Evolutionary conservation across 768 basidiomycete species (phyloP), one percentile per base, ranked within the genome.

Genomic region (Psilocybe azurescens): DNA sequence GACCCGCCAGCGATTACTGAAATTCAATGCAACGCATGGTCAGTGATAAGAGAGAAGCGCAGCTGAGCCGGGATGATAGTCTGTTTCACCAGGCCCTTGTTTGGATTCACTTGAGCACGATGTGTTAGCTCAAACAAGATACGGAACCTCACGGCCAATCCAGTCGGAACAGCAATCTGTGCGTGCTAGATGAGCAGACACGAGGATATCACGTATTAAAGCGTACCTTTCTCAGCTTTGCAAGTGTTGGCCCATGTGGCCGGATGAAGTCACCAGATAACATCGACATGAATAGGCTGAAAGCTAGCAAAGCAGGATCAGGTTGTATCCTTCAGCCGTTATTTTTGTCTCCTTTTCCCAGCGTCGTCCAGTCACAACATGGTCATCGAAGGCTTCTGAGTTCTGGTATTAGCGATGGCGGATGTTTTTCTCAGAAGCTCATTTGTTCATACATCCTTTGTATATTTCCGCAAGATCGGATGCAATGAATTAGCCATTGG

Each of bases 11-110:
- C 46, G 47, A 33, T 24, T 29, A 41, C 28, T 51, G 46, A 47
- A 47, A 56, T 14, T 16, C 47, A 33, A 18, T 50, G 56, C n/a
- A 58, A 9, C 56, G 47, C 48, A 58, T 58, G 47, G 56, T 49
- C 48, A 30, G 16, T 36, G 56, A 58, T 58, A 58, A 58, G 56
- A 50, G 47, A 58, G 56, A 58, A 58, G 56, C 29, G 14, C 47
- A 18, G 16, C 47, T 47, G 54, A 33, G 47, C 36, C 13, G 38
- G 47, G 29, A 18, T n/a, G 32, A 20, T 49, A 49, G 47, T 32
- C 47, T 49, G 30, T 33, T 24, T 20, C 56, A 58, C n/a, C 32
- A 53, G 16, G 52, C 9, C 36, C 6, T 14, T 18, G 32, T 53
- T 14, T 14, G 36, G n/a, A 32, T 10, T 39, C 18, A 20, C 48